These are phyloP conservation scores for Sphaerulina vaccinii DNA, from an alignment of 2,329 filamentous ascomycete species.

Conservation along the genomic window DNA sequence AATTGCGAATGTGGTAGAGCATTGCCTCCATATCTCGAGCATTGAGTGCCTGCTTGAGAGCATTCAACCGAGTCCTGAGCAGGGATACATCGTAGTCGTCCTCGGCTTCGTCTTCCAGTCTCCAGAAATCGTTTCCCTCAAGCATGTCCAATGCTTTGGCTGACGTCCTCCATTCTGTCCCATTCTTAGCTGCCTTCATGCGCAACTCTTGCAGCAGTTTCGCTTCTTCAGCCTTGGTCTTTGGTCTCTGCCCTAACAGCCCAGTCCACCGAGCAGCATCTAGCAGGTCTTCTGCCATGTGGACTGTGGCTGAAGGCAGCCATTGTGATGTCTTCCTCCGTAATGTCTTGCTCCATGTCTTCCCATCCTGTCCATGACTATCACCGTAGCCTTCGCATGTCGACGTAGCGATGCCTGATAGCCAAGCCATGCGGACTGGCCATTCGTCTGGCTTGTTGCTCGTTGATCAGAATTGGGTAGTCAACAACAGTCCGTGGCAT, in stretches of 20 bases:
- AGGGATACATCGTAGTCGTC: constrained; percentile 23
- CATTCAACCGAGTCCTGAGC: constrained; percentile 20
- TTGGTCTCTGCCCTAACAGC: neutral
- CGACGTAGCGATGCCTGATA: constrained; percentile 3
- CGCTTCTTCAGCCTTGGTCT: constrained; percentile 6
- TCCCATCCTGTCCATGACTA: neutral
- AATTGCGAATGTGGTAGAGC: constrained; percentile 23
- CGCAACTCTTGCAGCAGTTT: constrained; percentile 16
- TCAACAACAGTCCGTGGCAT: neutral
- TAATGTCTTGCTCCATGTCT: constrained; percentile 2
- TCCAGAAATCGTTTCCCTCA: constrained; percentile 25
- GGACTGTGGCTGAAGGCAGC: constrained; percentile 14
- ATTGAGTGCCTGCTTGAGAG: constrained; percentile 22
- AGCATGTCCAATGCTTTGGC: constrained; percentile 24
- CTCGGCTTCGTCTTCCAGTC: constrained; percentile 24
- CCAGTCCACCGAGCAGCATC: constrained; percentile 9
- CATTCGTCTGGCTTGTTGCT: constrained; percentile 5
- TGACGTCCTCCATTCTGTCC: constrained; percentile 16
- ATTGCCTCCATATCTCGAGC: constrained; percentile 24
- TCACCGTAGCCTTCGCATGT: constrained; percentile 3
- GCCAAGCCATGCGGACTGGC: constrained; percentile 13
- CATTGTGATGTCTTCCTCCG: constrained; percentile 3
- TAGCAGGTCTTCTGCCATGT: constrained; percentile 19
- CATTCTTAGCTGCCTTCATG: constrained; percentile 15
- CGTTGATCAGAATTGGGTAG: neutral